phyloP scores from a whole-genome alignment of 2,329 filamentous ascomycete genomes.

The Penicillium sp. region DNA sequence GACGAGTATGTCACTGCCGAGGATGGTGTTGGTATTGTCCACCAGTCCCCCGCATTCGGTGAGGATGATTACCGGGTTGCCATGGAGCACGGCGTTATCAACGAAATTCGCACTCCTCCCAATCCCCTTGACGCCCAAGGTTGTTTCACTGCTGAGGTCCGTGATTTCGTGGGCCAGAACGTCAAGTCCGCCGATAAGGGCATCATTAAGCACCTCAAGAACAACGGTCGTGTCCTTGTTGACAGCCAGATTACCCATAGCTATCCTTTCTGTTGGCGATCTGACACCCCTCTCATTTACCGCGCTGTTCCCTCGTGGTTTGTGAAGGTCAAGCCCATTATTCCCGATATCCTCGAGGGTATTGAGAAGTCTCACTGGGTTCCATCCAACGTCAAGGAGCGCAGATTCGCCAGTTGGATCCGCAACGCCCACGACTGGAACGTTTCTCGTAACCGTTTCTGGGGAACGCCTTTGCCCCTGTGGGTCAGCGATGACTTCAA shows the following conservation, averaged over 20 bases:
- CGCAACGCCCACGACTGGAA: conserved; percentile 92
- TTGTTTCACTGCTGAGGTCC: conserved; percentile 73
- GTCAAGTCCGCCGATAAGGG: conserved; percentile 91
- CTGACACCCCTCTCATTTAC: conserved; percentile 93
- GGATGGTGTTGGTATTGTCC: conserved; percentile 90
- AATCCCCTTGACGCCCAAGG: conserved; percentile 88
- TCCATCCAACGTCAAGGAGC: conserved; percentile 85
- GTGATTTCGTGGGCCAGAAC: conserved; percentile 81
- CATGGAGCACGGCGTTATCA: conserved; percentile 74
- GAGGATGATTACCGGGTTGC: conserved; percentile 93
- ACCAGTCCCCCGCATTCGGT: conserved; percentile 90
- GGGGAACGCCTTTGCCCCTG: conserved; percentile 89
- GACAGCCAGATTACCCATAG: conserved; percentile 89
- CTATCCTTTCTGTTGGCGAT: conserved; percentile 91
- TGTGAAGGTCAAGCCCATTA: conserved; percentile 79
- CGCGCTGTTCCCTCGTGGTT: conserved; percentile 94
- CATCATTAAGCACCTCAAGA: conserved; percentile 87
- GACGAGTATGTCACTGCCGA: conserved; percentile 86
- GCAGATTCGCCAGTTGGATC: conserved; percentile 90
- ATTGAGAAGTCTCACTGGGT: conserved; percentile 92
- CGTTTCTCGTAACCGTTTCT: conserved; percentile 89
- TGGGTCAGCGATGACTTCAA: conserved; percentile 91
- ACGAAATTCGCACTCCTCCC: conserved; percentile 74
- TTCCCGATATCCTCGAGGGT: conserved; percentile 86
- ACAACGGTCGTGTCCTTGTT: conserved; percentile 72